Evolutionary conservation across 768 basidiomycete species (phyloP), one percentile per base, ranked within the genome.

Genomic region (Xerocomellus amylosporus): DNA sequence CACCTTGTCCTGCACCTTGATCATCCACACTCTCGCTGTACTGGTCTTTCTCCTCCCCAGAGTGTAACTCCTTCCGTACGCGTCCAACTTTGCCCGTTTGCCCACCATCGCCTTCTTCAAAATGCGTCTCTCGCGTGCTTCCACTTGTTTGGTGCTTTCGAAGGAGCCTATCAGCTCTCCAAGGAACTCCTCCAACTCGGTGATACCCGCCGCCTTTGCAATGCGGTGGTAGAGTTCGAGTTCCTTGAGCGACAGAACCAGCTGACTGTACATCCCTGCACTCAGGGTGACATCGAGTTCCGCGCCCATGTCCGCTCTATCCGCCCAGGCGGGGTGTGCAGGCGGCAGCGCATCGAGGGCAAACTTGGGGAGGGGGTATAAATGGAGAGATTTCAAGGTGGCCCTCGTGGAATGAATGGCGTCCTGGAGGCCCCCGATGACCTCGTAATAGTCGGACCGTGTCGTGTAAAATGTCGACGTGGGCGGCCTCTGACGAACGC

Each of bases 21-120:
- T 88, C 76, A 96, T 88, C 95, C 95, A 98, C 9, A 95, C 93
- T 37, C 92, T 82, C 34, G 95, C 93, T 1, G 87, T 76, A 62
- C 90, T 91, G 55, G 92, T 92, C 74, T 98, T 98, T 60, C 95
- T 80, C 71, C 84, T 82, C 37, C 95, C 95, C 46, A 88, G 66
- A 0, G 90, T 90, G 66, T 92, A 91, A n/a, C 87, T 85, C 54
- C 95, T 78, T n/a, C 93, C 92, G 52, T 80, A 79, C 42, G 79
- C 74, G 69, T 98, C 95, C 49, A 91, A 72, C 24, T 74, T 67
- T 34, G 84, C 80, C 8, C 76, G 75, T 64, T 86, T 85, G 58
- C 81, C 76, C 71, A 79, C 74, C 63, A 58, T 63, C 33, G 64
- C 61, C 46, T 60, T 51, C 31, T 58, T 69, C 45, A 58, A n/a